Evolutionary conservation across 2,329 filamentous ascomycete genomes (phyloP), one percentile per base, ranked within the genome.

Genomic region (Cladophialophora exuberans): DNA sequence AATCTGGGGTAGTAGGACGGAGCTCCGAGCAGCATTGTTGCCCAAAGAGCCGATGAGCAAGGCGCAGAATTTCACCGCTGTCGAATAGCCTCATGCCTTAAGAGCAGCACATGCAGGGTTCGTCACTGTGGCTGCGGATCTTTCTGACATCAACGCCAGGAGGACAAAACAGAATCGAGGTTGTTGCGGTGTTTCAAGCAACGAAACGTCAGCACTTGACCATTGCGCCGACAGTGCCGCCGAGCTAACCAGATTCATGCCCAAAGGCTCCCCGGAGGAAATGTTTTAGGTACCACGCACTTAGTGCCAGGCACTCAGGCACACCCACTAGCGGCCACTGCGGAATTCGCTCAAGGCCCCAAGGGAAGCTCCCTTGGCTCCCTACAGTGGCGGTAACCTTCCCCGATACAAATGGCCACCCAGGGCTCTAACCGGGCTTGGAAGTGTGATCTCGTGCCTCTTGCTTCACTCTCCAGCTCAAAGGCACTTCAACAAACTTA

Each of bases 1-100:
- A n/a, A 33, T 28, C 48, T 49, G 45, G 31, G 48, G 23, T 17
- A 45, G 25, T 17, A 45, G 25, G 23, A 18, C 42, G 28, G 42
- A 45, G 15, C 42, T 45, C 28, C 42, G 42, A 30, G 13, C 39
- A 45, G 39, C 7, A 22, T 26, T n/a, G n/a, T n/a, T n/a, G n/a
- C 7, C 18, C 18, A 25, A 15, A 6, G 18, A 13, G 39, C 39
- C 39, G 39, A 42, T 7, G 39, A 22, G 26, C 13, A 22, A 42
- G 39, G 18, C 18, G 7, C n/a, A 2, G 35, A 38, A 17, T 15
- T n/a, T 42, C 22, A 42, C 18, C 39, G 39, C 20, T 6, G 6
- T 15, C 18, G 3, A 42, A 23, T 25, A 26, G 18, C 39, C 4
- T 42, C 17, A 6, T 10, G 9, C 20, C 6, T n/a, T 20, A n/a